phyloP scores from a whole-genome alignment of 495 filamentous ascomycete genomes.

The Neurospora pannonica region DNA sequence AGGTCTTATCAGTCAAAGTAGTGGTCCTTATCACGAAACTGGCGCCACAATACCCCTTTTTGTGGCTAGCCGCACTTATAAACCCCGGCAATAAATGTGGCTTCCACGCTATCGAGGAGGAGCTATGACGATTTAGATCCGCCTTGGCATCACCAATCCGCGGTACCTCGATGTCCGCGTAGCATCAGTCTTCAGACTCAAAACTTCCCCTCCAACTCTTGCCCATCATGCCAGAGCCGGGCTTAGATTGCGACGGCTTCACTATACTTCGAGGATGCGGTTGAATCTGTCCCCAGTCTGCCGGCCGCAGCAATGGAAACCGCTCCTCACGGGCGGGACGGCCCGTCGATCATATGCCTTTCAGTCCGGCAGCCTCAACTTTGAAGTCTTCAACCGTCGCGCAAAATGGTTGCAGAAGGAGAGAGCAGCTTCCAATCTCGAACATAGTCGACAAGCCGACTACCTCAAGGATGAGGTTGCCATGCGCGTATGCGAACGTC shows the following conservation, averaged over 20 bases:
- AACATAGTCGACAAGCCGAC: slow-evolving; percentile 68
- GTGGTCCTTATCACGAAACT: background rate
- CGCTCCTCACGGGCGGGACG: background rate
- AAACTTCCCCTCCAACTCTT: background rate
- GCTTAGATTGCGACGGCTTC: background rate
- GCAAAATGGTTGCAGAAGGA: slow-evolving; percentile 87
- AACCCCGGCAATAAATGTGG: background rate
- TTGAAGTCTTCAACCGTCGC: slow-evolving; percentile 84
- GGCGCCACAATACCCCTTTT: background rate
- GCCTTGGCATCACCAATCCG: background rate
- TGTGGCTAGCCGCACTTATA: background rate
- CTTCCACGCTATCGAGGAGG: background rate
- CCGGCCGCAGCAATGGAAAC: slow-evolving; percentile 8
- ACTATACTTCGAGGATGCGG: slow-evolving; percentile 21
- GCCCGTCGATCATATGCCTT: slow-evolving; percentile 57
- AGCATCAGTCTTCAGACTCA: background rate
- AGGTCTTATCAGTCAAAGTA: background rate
- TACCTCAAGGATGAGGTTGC: slow-evolving; percentile 92
- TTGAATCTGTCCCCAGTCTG: slow-evolving; percentile 13
- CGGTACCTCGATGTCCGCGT: background rate
- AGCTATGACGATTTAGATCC: background rate
- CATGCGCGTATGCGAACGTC: slow-evolving; percentile 69
- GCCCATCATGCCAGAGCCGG: slow-evolving; percentile 5
- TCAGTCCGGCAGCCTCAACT: slow-evolving; percentile 63
- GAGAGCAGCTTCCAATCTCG: slow-evolving; percentile 62